A percentile compares a stretch with the other conserved stretches of the same genome.
These are phyloP conservation scores for Irineochytrium annulatum DNA, from an alignment of 192 early-diverging fungal genomes.

Conservation along the genomic window DNA sequence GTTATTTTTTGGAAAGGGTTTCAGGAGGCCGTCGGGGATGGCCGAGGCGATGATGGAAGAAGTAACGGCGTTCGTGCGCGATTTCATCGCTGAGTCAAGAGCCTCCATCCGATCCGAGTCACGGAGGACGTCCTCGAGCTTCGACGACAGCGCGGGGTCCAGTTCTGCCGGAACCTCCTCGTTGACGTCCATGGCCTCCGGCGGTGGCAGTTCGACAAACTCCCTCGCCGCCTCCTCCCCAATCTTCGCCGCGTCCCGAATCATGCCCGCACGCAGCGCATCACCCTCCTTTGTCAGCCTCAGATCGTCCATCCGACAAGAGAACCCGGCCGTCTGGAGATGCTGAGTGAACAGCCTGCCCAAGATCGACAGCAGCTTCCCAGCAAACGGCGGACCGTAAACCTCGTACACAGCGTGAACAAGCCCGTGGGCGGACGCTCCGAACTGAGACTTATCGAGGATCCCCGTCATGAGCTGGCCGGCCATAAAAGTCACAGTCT, in stretches of 20 bases:
- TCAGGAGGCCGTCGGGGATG: slow-evolving; percentile 67
- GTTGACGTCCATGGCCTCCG: slow-evolving; percentile 28
- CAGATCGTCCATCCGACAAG: slow-evolving; percentile 99
- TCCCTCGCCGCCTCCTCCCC: slow-evolving; percentile 71
- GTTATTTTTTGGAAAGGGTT: slow-evolving; percentile 91
- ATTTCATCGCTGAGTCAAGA: slow-evolving; percentile 84
- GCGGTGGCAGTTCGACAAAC: slow-evolving; percentile 65
- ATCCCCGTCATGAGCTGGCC: slow-evolving; percentile 90
- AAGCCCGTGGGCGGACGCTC: slow-evolving; percentile 84
- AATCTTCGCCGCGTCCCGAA: slow-evolving; percentile 53
- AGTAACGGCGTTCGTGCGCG: slow-evolving; percentile 76
- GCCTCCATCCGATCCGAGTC: slow-evolving; percentile 80
- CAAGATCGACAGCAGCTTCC: slow-evolving; percentile 84
- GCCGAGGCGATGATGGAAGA: slow-evolving; percentile 70
- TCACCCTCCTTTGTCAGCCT: slow-evolving; percentile 80
- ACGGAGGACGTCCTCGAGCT: slow-evolving; percentile 80
- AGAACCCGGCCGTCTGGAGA: slow-evolving; percentile 85
- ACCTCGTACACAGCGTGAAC: slow-evolving; percentile 96
- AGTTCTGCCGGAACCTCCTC: slow-evolving; percentile 35
- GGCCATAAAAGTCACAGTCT: slow-evolving; percentile 78
- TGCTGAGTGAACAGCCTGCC: slow-evolving; percentile 88
- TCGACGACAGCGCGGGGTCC: slow-evolving; percentile 25
- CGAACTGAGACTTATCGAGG: slow-evolving; percentile 96
- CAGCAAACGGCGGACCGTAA: slow-evolving; percentile 84
- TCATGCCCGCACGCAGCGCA: slow-evolving; percentile 64